A percentile compares a stretch with the other conserved stretches of the same genome.
These are phyloP conservation scores for Torulaspora pretoriensis DNA, from an alignment of 1,139 yeast genomes.

Conservation along the genomic window DNA sequence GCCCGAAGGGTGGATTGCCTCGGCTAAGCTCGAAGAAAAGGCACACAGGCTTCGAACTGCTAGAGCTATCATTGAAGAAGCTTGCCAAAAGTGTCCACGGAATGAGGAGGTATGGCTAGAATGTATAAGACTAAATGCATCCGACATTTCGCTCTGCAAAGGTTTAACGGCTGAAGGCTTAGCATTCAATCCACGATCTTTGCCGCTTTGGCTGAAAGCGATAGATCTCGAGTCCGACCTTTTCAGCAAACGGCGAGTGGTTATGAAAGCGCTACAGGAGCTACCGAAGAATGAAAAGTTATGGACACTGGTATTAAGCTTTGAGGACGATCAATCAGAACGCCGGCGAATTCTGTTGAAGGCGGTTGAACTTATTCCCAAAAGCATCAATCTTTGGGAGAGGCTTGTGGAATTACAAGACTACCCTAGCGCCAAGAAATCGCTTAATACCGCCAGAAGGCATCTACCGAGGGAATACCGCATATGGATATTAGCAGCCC, in stretches of 20 bases:
- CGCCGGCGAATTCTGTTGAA: constrained; percentile 54
- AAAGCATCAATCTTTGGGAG: constrained; percentile 62
- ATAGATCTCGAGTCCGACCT: constrained; percentile 57
- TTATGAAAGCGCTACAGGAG: constrained; percentile 57
- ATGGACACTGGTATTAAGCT: constrained; percentile 53
- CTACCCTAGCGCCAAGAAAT: constrained; percentile 46
- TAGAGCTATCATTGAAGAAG: constrained; percentile 58
- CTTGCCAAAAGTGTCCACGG: constrained; percentile 63
- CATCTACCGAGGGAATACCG: constrained; percentile 47
- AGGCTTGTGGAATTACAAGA: constrained; percentile 44
- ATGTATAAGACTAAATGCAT: constrained; percentile 59
- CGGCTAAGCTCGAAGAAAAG: constrained; percentile 73
- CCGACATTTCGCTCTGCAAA: constrained; percentile 47
- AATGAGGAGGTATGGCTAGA: constrained; percentile 82
- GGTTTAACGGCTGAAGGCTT: constrained; percentile 65
- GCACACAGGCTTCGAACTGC: constrained; percentile 59
- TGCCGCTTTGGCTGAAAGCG: constrained; percentile 70
- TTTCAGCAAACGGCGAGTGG: constrained; percentile 49
- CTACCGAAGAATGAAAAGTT: constrained; percentile 45
- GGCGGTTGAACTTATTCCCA: constrained; percentile 68
- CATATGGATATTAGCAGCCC: constrained; percentile 70
- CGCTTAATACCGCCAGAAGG: constrained; percentile 59
- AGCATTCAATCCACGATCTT: constrained; percentile 50
- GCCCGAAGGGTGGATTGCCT: constrained; percentile 82
- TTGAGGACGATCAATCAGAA: constrained; percentile 48